Conservation (phyloP, 2,329 filamentous ascomycete genomes). For the Dothistroma septosporum region DNA sequence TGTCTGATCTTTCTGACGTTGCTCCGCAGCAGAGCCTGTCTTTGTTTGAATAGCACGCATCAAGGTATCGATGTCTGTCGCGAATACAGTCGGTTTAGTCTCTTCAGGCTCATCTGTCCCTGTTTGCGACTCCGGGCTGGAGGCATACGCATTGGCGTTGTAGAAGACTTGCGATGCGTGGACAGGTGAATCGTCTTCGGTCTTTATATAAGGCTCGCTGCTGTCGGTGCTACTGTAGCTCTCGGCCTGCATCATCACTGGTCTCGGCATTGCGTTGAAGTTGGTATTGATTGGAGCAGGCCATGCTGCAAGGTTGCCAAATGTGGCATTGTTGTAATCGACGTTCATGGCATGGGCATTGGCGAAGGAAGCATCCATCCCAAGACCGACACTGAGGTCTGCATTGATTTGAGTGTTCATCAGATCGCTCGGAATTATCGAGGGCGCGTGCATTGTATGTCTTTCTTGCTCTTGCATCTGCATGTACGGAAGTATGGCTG, state of each 20-base stretch:
- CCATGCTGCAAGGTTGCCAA: constrained; percentile 22
- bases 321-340: constrained; percentile 20
- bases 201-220: constrained; percentile 41
- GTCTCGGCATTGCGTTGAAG: constrained; percentile 10
- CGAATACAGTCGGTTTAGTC: constrained; percentile 54
- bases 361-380: constrained; percentile 12
- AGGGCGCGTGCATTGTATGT: constrained; percentile 15
- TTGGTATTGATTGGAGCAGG: constrained; percentile 14
- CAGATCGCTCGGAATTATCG: constrained; percentile 24
- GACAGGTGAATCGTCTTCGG: constrained; percentile 41
- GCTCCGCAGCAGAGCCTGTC: constrained; percentile 36
- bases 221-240: constrained; percentile 26
- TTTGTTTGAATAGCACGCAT: constrained; percentile 85
- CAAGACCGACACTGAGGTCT: constrained; percentile 12
- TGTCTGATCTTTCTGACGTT: constrained; percentile 7
- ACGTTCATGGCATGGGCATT: constrained; percentile 12
- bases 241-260: constrained; percentile 25
- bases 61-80: constrained; percentile 78
- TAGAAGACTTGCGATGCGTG: constrained; percentile 40
- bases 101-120: constrained; percentile 42
- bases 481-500: constrained; percentile 18
- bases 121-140: constrained; percentile 38
- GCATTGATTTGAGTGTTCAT: constrained; percentile 14
- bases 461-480: constrained; percentile 19
- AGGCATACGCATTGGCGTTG: constrained; percentile 31